Conservation (phyloP, 2,329 filamentous ascomycete genomes). For the Cladophialophora yegresii region DNA sequence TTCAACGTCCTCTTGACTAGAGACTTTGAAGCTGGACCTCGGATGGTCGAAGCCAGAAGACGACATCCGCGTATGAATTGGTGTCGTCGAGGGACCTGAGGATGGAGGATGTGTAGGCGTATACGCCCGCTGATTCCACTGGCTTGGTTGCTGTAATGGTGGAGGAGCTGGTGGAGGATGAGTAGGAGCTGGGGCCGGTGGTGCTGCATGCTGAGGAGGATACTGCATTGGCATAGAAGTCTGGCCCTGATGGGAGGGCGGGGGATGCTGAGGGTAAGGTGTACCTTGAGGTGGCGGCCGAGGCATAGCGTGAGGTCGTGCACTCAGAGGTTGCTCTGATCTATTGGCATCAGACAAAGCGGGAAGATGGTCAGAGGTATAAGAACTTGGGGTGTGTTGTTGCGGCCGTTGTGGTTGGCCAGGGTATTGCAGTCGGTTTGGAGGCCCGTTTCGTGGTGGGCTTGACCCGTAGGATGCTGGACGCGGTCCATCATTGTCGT, state of each 20-base stretch:
- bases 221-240: constrained; percentile 1
- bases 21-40: constrained; percentile 26
- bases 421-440: constrained; percentile 29
- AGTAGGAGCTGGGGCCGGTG: background rate
- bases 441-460: constrained; percentile 40
- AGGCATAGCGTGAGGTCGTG: constrained; percentile 29
- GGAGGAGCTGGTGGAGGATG: background rate
- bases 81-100: background rate
- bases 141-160: background rate
- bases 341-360: constrained; percentile 32
- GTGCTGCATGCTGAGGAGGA: background rate
- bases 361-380: constrained; percentile 33
- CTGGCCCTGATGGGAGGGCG: constrained; percentile 7
- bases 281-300: constrained; percentile 29
- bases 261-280: constrained; percentile 15
- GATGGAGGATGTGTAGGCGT: background rate
- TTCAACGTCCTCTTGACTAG: constrained; percentile 59
- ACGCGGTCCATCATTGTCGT: constrained; percentile 50
- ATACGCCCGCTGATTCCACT: constrained; percentile 1
- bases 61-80: constrained; percentile 13
- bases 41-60: constrained; percentile 22
- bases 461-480: constrained; percentile 47
- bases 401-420: constrained; percentile 30
- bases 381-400: constrained; percentile 26
- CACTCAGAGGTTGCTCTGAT: constrained; percentile 21